Base-by-base conservation (phyloP, 2,329 filamentous ascomycete species). In the Venturia oleaginea region DNA sequence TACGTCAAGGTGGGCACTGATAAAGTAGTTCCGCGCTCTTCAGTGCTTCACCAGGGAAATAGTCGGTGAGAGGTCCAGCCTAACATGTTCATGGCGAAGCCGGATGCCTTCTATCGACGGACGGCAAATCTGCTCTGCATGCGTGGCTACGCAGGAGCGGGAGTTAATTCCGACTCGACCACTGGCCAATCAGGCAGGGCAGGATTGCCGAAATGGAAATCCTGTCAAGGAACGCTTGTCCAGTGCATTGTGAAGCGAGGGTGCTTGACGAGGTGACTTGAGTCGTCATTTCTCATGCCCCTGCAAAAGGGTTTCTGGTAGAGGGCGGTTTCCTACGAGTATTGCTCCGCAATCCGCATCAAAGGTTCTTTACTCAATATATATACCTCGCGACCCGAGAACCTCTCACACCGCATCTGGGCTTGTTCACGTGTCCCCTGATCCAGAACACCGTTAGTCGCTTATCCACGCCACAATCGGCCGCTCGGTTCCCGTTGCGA, bases 61-160 rank as follows among this genome's bases (percentile, higher is more conserved):
- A 57, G 51, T 57, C 51, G 51, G 51, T 57, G 51, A 57, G 51
- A 57, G 51, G 51, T 15, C 51, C 30, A 54, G 51, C 51, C 51
- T 34, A 57, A 34, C 27, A 57, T 19, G 30, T 13, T 57, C 51
- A 57, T 57, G 38, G 38, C 38, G 38, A 37, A 22, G 51, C 51
- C 43, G 43, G 51, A 57, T 22, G 51, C 51, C 7, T 57, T 57
- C 51, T 57, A 57, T 19, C 51, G 51, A 57, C 51, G 51, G 51
- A 57, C 17, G 30, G 51, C 51, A 57, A 57, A 34, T 57, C 51
- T 34, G 51, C n/a, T 57, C 30, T 57, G 51, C 51, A 57, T 57
- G 51, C 22, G n/a, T 34, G 51, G 30, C 46, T 57, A 34, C 51
- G 27, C 27, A 57, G 34, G 22, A 15, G 51, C 51, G 51, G 51